Evolutionary conservation across 306 rosid genomes (phyloP).

Genomic region (Coriaria nepalensis): DNA sequence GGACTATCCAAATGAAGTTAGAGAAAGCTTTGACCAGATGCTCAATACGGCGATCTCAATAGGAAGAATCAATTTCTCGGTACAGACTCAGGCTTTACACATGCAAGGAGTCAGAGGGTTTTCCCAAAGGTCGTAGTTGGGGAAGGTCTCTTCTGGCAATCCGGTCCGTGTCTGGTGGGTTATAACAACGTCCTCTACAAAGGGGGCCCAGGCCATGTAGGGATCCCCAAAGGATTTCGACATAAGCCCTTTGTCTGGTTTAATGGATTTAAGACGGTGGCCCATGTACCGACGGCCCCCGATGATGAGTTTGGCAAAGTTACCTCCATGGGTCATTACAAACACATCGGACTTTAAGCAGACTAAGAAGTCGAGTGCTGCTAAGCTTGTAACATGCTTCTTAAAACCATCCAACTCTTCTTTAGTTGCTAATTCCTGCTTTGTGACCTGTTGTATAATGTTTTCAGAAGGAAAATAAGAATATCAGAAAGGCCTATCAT

Average conservation of each 20-base stretch:
- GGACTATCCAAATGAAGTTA: constrained; percentile 1
- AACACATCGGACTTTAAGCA: constrained; percentile 97
- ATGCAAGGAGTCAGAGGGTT: constrained; percentile 96
- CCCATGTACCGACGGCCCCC: constrained; percentile 98
- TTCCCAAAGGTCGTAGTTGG: constrained; percentile 94
- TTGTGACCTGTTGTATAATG: constrained; percentile 51
- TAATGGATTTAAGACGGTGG: constrained; percentile 79
- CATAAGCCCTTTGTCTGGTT: constrained; percentile 98
- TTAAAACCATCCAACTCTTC: constrained; percentile 77
- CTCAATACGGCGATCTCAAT: too few species aligned
- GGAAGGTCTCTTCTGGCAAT: constrained; percentile 87
- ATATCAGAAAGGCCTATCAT: background rate
- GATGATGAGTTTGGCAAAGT: constrained; percentile 89
- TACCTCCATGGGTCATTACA: constrained; percentile 99
- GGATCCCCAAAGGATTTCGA: constrained; percentile 98
- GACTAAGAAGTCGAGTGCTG: constrained; percentile 95
- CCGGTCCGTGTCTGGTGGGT: constrained; percentile 88
- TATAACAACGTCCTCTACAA: constrained; percentile 78
- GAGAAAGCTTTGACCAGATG: background rate
- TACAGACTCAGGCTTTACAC: constrained; percentile 62
- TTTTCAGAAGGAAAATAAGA: background rate
- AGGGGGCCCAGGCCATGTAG: constrained; percentile 95
- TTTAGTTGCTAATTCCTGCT: constrained; percentile 83
- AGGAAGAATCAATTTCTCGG: too few species aligned
- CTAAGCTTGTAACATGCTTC: constrained; percentile 96